Conservation (phyloP, 2,329 filamentous ascomycete genomes). For the Trichoderma brevicompactum region DNA sequence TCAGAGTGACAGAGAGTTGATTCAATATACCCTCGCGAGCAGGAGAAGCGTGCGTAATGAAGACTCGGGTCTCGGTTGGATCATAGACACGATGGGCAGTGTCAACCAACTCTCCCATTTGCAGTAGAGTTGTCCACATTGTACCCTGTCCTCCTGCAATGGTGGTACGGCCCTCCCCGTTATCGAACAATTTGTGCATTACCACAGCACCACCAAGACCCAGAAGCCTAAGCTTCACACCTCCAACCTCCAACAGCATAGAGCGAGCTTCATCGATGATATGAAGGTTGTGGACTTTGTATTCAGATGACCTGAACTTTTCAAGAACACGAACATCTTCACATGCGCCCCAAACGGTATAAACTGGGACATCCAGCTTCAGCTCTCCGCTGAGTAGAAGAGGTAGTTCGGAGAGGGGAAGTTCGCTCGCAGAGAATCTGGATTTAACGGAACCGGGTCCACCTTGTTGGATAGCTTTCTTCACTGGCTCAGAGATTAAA, state of each 20-base stretch:
- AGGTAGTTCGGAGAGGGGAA: constrained; percentile 90
- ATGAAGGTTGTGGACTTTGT: constrained; percentile 96
- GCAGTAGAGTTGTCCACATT: constrained; percentile 98
- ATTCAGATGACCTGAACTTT: constrained; percentile 96
- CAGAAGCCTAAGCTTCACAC: constrained; percentile 91
- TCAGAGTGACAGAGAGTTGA: constrained; percentile 94
- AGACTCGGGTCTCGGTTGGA: constrained; percentile 93
- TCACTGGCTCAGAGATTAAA: constrained; percentile 77
- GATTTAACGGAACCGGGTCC: constrained; percentile 82
- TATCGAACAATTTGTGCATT: constrained; percentile 99
- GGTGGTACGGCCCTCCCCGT: constrained; percentile 95
- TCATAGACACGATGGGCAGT: constrained; percentile 98
- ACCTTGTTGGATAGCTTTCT: constrained; percentile 67
- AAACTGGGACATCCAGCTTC: constrained; percentile 93
- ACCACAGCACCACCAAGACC: constrained; percentile 95
- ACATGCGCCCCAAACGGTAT: constrained; percentile 98
- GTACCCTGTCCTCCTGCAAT: constrained; percentile 98
- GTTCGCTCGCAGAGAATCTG: constrained; percentile 77
- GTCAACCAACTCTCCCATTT: constrained; percentile 98
- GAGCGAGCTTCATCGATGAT: constrained; percentile 99
- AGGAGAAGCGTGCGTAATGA: constrained; percentile 95
- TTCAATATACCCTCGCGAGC: constrained; percentile 96
- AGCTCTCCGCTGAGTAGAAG: constrained; percentile 85
- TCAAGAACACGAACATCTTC: constrained; percentile 97
- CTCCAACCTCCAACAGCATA: constrained; percentile 89